Evolutionary conservation across 2,329 filamentous ascomycete species (phyloP).

Genomic region (Cercospora citrullina): DNA sequence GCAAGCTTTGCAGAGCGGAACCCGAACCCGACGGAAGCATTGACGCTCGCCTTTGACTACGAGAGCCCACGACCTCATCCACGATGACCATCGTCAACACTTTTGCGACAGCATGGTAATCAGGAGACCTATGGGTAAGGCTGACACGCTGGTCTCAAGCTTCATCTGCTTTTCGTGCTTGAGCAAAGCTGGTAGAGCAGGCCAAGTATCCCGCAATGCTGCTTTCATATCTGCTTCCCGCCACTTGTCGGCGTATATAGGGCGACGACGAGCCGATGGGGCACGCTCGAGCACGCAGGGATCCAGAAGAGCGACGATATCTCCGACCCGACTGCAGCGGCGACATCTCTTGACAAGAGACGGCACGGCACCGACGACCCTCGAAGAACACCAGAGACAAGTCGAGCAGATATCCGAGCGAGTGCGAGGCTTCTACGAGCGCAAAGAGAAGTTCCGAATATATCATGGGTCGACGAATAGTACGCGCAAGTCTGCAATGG

Average conservation of each 20-base stretch:
- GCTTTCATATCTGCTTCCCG: slow-evolving; percentile 15
- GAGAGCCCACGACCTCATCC: too few species aligned
- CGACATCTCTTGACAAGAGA: slow-evolving; percentile 20
- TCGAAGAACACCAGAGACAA: slow-evolving; percentile 30
- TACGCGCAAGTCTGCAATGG: slow-evolving; percentile 57
- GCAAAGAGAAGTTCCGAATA: slow-evolving; percentile 66
- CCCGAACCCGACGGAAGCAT: neutral
- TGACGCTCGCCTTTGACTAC: neutral
- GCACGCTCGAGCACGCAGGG: neutral
- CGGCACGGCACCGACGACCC: slow-evolving; percentile 26
- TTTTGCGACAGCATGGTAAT: neutral
- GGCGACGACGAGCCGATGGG: neutral
- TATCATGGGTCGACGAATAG: slow-evolving; percentile 77
- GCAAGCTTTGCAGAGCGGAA: too few species aligned
- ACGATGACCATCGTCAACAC: neutral
- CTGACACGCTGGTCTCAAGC: neutral
- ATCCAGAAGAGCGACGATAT: neutral
- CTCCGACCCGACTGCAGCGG: neutral
- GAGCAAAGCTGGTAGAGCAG: slow-evolving; percentile 9
- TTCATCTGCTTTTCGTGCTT: slow-evolving; percentile 15
- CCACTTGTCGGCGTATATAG: slow-evolving; percentile 2
- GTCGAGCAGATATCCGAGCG: slow-evolving; percentile 50
- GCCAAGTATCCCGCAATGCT: slow-evolving; percentile 14
- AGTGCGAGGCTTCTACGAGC: slow-evolving; percentile 53
- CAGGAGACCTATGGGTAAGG: neutral